Conservation (phyloP, 257 asterid genomes). For the Solanum chaucha region DNA sequence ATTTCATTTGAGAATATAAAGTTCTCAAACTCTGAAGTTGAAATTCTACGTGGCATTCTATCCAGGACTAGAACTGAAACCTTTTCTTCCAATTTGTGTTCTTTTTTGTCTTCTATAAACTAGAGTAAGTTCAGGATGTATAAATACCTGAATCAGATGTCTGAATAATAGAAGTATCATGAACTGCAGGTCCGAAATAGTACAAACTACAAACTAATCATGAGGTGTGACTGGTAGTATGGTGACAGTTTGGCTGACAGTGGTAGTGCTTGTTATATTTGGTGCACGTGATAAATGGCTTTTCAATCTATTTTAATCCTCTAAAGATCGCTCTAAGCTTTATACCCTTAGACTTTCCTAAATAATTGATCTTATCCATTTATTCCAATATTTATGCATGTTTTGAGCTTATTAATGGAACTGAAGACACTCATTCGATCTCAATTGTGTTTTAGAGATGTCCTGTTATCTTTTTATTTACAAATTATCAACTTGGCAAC, state of each 20-base stretch:
- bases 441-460: not conserved
- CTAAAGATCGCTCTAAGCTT: not conserved
- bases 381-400: not conserved
- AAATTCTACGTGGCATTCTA: not conserved
- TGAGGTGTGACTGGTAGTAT: not conserved
- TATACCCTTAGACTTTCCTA: not conserved
- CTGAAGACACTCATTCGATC: not conserved
- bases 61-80: not conserved
- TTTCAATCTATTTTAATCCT: not conserved
- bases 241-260: not conserved
- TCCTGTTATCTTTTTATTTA: not conserved
- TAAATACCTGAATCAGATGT: not conserved
- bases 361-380: not conserved
- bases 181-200: not conserved
- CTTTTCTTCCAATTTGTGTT: not conserved
- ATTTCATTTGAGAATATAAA: not conserved
- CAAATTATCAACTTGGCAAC: not conserved
- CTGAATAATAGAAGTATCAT: not conserved
- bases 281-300: not conserved
- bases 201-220: not conserved
- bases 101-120: not conserved
- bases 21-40: not conserved
- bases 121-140: not conserved
- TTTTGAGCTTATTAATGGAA: not conserved
- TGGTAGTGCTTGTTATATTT: not conserved